These are phyloP conservation scores for Astrephomene gubernaculifera DNA, from an alignment of 139 green algal species.

Conservation along the genomic window DNA sequence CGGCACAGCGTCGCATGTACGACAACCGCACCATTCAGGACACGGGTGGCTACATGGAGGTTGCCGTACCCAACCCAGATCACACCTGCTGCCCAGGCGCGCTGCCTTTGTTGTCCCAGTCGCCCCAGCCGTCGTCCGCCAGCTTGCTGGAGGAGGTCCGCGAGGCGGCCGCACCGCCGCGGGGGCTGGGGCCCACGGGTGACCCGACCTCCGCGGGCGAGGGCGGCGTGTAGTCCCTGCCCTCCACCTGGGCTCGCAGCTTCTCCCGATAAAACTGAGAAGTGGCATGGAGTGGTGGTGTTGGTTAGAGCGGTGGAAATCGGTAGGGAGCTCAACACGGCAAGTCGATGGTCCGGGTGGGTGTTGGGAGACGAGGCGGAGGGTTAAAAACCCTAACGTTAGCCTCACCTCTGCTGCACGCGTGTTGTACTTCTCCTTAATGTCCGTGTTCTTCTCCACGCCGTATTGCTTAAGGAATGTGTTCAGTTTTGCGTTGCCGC, in stretches of 20 bases:
- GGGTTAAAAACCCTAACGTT: no score
- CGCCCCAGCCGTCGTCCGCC: slow-evolving; percentile 73
- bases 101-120: slow-evolving; percentile 82
- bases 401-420: slow-evolving; percentile 79
- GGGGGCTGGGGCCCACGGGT: not conserved
- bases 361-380: no score
- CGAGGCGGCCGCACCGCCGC: slow-evolving; percentile 13
- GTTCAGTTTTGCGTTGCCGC: slow-evolving; percentile 93
- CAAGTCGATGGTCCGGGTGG: no score
- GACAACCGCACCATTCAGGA: no score
- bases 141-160: not conserved
- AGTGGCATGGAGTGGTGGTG: not conserved
- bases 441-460: slow-evolving; percentile 88
- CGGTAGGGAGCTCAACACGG: no score
- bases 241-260: slow-evolving; percentile 86
- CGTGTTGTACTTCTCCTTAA: slow-evolving; percentile 96
- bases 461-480: slow-evolving; percentile 93
- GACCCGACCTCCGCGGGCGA: slow-evolving; percentile 54
- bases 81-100: no score
- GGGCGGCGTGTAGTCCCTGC: slow-evolving; percentile 80
- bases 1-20: no score
- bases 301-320: no score
- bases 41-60: no score
- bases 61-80: no score
- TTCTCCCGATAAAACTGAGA: slow-evolving; percentile 89